Base-by-base conservation (phyloP, 2,329 filamentous ascomycete genomes). In the Daldinia sp. region DNA sequence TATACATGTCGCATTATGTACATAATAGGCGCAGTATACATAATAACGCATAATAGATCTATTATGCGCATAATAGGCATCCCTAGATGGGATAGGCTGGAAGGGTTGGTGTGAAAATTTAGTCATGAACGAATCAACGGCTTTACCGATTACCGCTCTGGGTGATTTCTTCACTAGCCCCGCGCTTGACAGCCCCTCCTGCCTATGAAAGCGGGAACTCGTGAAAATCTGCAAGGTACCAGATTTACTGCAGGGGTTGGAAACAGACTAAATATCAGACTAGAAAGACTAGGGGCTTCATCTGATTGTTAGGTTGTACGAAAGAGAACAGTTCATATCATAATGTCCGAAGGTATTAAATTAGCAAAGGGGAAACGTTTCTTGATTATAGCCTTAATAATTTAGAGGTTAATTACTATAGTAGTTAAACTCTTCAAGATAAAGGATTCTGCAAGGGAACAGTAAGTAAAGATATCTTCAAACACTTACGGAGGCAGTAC, bases 241-340 rank as follows among this genome's bases (percentile, higher is more conserved):
- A 69, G 45, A 49, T 58, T 60, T 59, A 39, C 65, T 68, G 65
- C 68, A 72, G 64, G 71, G 70, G 55, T 63, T 59, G 53, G 70
- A 73, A 73, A 73, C 71, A 66, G 51, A 67, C 71, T 54, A 63
- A 58, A 69, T 72, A 73, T 72, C 71, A 66, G 51, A 67, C 71
- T 54, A 63, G 56, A 73, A 69, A 66, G 47, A 67, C 71, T 54
- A 63, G 54, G 58, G 60, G 52, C 52, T 41, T 62, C 58, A 43
- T 58, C 58, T 61, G 57, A 64, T 62, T 50, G 62, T 54, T 45
- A 21, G 56, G 53, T 35, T 47, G 47, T 51, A 68, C 32, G 48
- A 35, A 35, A 34, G 4, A 34, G 39, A n/a, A n/a, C 39, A 15
- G 21, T 35, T 32, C 32, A 30, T 21, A 37, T 17, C 49, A 53